Conservation (phyloP, 371 early-diverging fungal species). For the Rhizopus stolonifer region DNA sequence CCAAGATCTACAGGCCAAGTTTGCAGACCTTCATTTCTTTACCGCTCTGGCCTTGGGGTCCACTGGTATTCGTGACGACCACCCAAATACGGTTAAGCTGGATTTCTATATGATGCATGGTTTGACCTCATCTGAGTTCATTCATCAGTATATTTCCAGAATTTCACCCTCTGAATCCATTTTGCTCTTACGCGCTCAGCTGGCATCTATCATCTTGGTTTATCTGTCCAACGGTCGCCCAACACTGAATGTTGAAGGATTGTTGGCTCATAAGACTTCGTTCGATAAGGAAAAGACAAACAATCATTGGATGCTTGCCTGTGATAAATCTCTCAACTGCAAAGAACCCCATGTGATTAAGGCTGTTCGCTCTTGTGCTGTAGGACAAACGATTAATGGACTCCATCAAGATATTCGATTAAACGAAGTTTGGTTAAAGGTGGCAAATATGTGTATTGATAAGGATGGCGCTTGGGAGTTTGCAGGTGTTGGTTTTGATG, state of each 20-base stretch:
- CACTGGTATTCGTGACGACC: constrained; percentile 26
- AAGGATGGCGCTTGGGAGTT: constrained; percentile 39
- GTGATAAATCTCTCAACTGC: constrained; percentile 42
- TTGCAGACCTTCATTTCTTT: constrained; percentile 38
- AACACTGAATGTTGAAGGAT: constrained; percentile 28
- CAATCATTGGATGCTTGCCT: constrained; percentile 50
- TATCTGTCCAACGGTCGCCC: constrained; percentile 51
- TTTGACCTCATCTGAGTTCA: constrained; percentile 52
- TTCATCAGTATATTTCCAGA: constrained; percentile 38
- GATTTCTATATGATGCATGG: constrained; percentile 59
- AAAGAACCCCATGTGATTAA: constrained; percentile 59
- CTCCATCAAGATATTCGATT: constrained; percentile 16
- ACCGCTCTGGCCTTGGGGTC: constrained; percentile 27
- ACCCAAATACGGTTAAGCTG: constrained; percentile 25
- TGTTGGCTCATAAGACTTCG: constrained; percentile 28
- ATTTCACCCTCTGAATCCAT: constrained; percentile 37
- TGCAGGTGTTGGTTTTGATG: constrained; percentile 44
- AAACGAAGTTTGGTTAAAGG: constrained; percentile 27
- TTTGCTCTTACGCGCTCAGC: constrained; percentile 41
- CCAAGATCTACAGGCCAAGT: constrained; percentile 30
- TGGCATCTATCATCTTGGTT: constrained; percentile 27
- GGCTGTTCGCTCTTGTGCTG: constrained; percentile 46
- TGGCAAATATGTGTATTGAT: constrained; percentile 43
- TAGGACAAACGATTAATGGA: constrained; percentile 42
- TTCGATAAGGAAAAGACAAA: constrained; percentile 2